These are phyloP conservation scores for Fusarium buxicola DNA, from an alignment of 2,329 filamentous ascomycete species.

Conservation along the genomic window DNA sequence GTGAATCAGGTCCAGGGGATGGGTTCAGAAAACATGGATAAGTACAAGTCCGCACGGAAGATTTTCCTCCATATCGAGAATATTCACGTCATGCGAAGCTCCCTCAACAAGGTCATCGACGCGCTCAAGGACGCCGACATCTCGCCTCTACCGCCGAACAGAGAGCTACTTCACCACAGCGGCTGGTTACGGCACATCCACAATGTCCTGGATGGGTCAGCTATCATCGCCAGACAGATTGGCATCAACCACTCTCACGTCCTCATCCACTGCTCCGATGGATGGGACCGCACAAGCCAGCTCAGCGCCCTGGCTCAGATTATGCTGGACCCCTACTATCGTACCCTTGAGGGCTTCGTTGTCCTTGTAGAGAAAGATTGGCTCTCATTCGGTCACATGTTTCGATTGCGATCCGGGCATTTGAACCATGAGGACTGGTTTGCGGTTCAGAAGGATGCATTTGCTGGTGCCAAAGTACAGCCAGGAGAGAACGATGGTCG, in stretches of 20 bases:
- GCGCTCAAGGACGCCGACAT: constrained; percentile 94
- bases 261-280: constrained; percentile 96
- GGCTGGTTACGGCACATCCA: constrained; percentile 92
- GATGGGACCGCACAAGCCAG: constrained; percentile 97
- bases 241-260: constrained; percentile 95
- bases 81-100: constrained; percentile 97
- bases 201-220: constrained; percentile 84
- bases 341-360: constrained; percentile 94
- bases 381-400: constrained; percentile 98
- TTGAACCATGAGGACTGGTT: constrained; percentile 96
- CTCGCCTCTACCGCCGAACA: constrained; percentile 82
- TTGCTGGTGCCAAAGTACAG: constrained; percentile 71
- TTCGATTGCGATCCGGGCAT: constrained; percentile 89
- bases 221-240: constrained; percentile 86
- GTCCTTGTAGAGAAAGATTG: constrained; percentile 97
- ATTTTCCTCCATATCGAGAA: constrained; percentile 97
- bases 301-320: constrained; percentile 91
- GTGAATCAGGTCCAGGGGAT: constrained; percentile 94
- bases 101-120: constrained; percentile 87
- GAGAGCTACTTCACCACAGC: constrained; percentile 83
- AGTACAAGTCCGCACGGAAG: constrained; percentile 92
- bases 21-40: constrained; percentile 97
- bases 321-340: constrained; percentile 94
- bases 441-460: constrained; percentile 82
- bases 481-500: constrained; percentile 71